A percentile compares a stretch with the other conserved stretches of the same genome.
Evolutionary conservation across 2,329 filamentous ascomycete genomes (phyloP).

Genomic region (Monilinia fructigena): DNA sequence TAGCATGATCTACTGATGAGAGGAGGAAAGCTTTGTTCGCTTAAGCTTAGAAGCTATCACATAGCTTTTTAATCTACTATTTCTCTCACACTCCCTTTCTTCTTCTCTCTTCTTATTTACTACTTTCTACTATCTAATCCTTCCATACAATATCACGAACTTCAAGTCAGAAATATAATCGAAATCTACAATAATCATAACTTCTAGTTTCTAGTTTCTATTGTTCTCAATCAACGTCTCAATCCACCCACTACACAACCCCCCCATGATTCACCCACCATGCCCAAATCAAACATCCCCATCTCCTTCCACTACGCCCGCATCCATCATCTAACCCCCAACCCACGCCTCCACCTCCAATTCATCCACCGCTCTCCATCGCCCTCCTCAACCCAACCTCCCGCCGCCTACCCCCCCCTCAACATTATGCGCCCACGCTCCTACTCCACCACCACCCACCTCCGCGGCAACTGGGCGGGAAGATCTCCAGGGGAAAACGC

Average conservation of each 20-base stretch:
- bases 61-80: not conserved
- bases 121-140: not conserved
- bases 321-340: constrained; percentile 13
- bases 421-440: not conserved
- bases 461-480: not conserved
- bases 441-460: not conserved
- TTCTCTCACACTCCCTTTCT: not conserved
- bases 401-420: not conserved
- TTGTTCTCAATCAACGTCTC: not conserved
- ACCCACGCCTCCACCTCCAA: constrained; percentile 7
- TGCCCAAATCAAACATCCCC: constrained; percentile 1
- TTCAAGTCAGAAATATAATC: not conserved
- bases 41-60: not conserved
- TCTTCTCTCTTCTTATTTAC: not conserved
- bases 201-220: not conserved
- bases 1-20: not conserved
- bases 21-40: not conserved
- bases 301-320: not conserved
- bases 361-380: not conserved
- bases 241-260: too few species aligned
- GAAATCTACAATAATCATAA: not conserved
- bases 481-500: not conserved
- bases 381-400: not conserved
- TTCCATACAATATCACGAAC: too few species aligned
- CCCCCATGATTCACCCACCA: not conserved